Conservation (phyloP, 768 basidiomycete genomes). For the Boletus rex-veris region DNA sequence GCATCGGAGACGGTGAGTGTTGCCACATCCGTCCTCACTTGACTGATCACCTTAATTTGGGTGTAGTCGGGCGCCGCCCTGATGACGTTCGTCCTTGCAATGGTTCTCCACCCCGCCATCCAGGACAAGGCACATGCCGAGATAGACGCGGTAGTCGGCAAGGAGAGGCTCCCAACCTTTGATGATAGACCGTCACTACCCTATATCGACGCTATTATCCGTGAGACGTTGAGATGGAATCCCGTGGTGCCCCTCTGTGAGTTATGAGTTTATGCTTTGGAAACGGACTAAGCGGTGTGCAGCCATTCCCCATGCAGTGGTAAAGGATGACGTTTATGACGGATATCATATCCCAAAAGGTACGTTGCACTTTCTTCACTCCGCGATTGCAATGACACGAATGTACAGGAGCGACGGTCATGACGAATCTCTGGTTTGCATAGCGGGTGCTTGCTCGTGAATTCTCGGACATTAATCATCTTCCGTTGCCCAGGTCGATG, state of each 20-base stretch:
- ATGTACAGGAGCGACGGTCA: constrained; percentile 15
- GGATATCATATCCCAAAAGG: constrained; percentile 13
- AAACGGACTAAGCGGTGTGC: background rate
- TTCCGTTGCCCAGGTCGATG: constrained; percentile 11
- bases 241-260: constrained; percentile 14
- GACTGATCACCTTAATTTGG: background rate
- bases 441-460: background rate
- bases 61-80: constrained; percentile 9
- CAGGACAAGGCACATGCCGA: constrained; percentile 17
- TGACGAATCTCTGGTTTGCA: constrained; percentile 31
- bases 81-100: constrained; percentile 12
- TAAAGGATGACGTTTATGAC: constrained; percentile 17
- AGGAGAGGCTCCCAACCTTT: constrained; percentile 15
- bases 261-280: background rate
- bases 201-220: constrained; percentile 37
- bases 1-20: constrained; percentile 17
- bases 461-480: background rate
- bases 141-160: constrained; percentile 20
- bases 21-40: background rate
- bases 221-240: constrained; percentile 29
- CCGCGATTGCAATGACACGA: background rate
- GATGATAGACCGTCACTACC: constrained; percentile 25
- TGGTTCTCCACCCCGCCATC: constrained; percentile 14
- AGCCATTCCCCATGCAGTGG: constrained; percentile 14
- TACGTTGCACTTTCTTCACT: background rate